Percentiles rank a stretch among this genome's conserved stretches.
Evolutionary conservation across 768 basidiomycete genomes (phyloP).

Genomic region (Tricholoma saponaceum): DNA sequence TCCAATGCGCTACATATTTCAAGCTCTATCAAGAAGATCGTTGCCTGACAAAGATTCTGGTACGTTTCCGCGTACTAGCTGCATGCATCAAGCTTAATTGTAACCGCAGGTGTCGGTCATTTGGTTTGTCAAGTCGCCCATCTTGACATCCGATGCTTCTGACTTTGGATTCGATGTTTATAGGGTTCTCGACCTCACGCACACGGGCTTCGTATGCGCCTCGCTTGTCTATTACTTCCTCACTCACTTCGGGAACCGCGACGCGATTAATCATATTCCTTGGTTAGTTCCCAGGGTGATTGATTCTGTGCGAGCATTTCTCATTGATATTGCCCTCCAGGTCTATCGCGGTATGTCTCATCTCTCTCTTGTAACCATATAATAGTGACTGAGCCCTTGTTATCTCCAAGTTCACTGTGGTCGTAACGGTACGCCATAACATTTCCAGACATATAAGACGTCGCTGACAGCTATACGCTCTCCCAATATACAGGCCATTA

Average conservation of each 20-base stretch:
- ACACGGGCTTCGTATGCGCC: conserved; percentile 16
- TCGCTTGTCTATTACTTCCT: conserved; percentile 20
- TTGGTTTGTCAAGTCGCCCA: conserved; percentile 3
- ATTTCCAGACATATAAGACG: neutral
- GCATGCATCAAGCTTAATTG: neutral
- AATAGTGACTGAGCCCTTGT: neutral
- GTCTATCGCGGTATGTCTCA: conserved; percentile 14
- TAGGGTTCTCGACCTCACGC: conserved; percentile 18
- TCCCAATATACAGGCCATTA: conserved; percentile 16
- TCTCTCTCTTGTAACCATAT: neutral
- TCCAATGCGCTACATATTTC: conserved; percentile 23
- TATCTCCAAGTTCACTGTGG: conserved; percentile 9
- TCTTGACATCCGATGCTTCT: neutral
- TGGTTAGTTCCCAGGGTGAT: conserved; percentile 13
- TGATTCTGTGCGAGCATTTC: neutral
- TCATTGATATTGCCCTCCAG: conserved; percentile 1
- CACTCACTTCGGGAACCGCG: conserved; percentile 13
- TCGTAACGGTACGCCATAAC: conserved; percentile 9
- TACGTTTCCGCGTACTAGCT: neutral
- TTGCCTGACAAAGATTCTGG: conserved; percentile 15
- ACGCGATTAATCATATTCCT: conserved; percentile 10
- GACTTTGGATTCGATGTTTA: neutral
- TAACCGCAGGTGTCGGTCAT: conserved; percentile 8
- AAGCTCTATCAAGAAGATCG: conserved; percentile 19
- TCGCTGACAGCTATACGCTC: neutral